Conservation (phyloP, 75 land plant species). For the Selaginella moellendorffii region DNA sequence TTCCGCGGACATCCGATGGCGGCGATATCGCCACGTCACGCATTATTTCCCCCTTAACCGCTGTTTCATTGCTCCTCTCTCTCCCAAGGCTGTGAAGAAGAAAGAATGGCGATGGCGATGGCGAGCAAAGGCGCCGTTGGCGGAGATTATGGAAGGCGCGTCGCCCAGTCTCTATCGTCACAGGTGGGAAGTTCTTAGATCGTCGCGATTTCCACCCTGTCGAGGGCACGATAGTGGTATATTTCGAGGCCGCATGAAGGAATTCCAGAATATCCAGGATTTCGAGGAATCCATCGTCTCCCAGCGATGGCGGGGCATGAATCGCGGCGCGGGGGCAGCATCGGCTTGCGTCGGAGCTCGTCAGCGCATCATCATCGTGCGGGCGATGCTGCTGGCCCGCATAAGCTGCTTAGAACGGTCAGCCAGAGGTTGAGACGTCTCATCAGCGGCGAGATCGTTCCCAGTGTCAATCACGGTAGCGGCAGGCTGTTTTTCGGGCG, state of each 20-base stretch:
- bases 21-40: neutral
- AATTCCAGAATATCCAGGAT: neutral
- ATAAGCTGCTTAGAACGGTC: neutral
- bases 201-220: too few species aligned
- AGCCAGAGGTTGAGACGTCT: neutral
- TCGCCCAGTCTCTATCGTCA: too few species aligned
- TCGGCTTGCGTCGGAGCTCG: too few species aligned
- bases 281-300: too few species aligned
- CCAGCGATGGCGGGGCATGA: too few species aligned
- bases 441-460: too few species aligned
- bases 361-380: too few species aligned
- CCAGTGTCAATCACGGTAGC: too few species aligned
- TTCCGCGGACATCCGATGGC: neutral
- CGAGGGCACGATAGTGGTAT: neutral
- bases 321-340: too few species aligned
- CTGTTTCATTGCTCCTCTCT: conserved; percentile 1
- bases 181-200: neutral
- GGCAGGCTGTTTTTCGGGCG: too few species aligned
- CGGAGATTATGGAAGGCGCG: neutral
- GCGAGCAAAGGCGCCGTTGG: neutral
- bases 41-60: neutral
- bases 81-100: neutral
- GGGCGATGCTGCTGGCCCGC: too few species aligned
- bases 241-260: neutral
- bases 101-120: neutral